Percentiles rank a stretch among this genome's conserved stretches.
Conservation (phyloP, 257 asterid species). For the Solanum etuberosum region DNA sequence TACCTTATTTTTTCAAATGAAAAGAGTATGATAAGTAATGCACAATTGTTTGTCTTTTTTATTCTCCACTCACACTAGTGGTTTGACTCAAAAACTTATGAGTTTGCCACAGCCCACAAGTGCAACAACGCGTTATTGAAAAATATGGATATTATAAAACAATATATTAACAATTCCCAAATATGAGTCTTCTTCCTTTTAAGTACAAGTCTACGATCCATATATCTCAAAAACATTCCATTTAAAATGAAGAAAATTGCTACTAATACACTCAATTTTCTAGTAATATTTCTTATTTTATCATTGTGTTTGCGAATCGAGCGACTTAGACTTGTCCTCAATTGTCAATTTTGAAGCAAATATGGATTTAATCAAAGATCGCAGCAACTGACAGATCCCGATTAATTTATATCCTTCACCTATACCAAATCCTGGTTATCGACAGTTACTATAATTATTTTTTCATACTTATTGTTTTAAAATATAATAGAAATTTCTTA, state of each 20-base stretch:
- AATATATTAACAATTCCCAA: background rate
- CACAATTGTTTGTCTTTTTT: background rate
- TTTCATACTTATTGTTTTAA: background rate
- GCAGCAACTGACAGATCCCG: background rate
- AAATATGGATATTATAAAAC: background rate
- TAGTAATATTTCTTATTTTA: background rate
- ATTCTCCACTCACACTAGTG: background rate
- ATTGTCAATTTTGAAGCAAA: background rate
- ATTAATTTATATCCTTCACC: background rate
- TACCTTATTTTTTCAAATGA: background rate
- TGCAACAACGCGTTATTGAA: background rate
- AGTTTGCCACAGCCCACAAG: too few relatives aligned
- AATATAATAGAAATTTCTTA: background rate
- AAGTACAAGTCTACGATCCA: background rate
- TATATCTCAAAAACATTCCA: background rate
- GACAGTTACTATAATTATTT: background rate
- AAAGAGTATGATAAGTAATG: background rate
- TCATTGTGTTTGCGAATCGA: background rate
- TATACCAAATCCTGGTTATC: background rate
- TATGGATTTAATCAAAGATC: background rate
- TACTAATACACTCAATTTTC: background rate
- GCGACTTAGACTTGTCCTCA: background rate
- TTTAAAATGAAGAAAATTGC: background rate
- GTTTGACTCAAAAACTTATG: background rate
- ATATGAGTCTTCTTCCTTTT: background rate